These are phyloP conservation scores for Amylostereum areolatum DNA, from an alignment of 1,284 basidiomycete genomes.

Conservation along the genomic window DNA sequence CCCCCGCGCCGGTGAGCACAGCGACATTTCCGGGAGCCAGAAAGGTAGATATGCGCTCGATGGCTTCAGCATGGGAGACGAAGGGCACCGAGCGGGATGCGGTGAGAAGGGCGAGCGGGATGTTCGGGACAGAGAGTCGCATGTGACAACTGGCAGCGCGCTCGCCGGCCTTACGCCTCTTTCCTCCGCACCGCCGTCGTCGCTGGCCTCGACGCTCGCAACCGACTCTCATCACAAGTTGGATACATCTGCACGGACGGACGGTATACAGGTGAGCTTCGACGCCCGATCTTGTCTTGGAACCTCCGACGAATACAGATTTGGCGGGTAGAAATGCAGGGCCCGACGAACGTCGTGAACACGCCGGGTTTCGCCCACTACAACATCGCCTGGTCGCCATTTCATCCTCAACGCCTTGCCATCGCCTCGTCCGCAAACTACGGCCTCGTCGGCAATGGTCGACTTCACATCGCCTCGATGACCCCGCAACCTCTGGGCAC, in stretches of 20 bases:
- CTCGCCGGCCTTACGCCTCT: constrained; percentile 1
- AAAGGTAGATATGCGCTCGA: constrained; percentile 63
- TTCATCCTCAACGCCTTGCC: constrained; percentile 77
- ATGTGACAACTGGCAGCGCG: constrained; percentile 32
- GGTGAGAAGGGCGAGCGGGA: constrained; percentile 54
- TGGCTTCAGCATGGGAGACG: constrained; percentile 49
- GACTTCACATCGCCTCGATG: constrained; percentile 67
- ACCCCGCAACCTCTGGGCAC: constrained; percentile 39
- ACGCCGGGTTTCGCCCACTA: constrained; percentile 90
- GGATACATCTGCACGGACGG: too few species aligned
- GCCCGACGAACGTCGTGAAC: constrained; percentile 42
- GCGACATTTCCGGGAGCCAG: constrained; percentile 62
- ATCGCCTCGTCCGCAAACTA: constrained; percentile 92
- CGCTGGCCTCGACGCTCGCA: neutral
- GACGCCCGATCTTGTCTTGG: too few species aligned
- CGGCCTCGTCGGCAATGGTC: constrained; percentile 91
- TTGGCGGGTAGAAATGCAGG: too few species aligned
- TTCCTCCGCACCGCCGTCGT: constrained; percentile 2
- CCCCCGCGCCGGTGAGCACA: constrained; percentile 84
- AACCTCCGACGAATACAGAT: too few species aligned
- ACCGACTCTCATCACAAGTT: neutral
- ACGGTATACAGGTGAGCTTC: too few species aligned
- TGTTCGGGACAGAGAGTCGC: constrained; percentile 78
- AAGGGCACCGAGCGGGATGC: constrained; percentile 29
- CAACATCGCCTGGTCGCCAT: constrained; percentile 86